phyloP scores from a whole-genome alignment of 495 filamentous ascomycete genomes.

The Lophiostoma macrostomum region DNA sequence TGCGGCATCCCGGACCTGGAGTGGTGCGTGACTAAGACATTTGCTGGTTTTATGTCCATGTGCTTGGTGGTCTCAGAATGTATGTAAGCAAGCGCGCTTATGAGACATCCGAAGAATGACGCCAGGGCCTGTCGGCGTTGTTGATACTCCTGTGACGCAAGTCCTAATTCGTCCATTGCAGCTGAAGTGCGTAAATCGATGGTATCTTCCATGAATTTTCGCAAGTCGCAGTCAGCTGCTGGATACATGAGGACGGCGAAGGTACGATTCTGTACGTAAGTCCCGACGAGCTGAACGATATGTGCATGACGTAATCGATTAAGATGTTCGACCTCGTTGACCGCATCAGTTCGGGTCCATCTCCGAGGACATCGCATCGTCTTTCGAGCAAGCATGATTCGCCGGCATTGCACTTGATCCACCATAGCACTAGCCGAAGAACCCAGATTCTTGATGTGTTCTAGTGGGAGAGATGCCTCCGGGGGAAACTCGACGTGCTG shows the following conservation, averaged over 20 bases:
- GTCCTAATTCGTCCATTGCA: neutral
- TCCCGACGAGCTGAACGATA: slow-evolving; percentile 24
- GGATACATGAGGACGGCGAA: slow-evolving; percentile 26
- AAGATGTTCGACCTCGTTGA: slow-evolving; percentile 23
- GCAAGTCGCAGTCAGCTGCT: slow-evolving; percentile 13
- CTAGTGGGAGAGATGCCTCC: neutral
- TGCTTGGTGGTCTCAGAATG: slow-evolving; percentile 17
- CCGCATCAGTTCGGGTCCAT: neutral
- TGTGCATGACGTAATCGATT: slow-evolving; percentile 19
- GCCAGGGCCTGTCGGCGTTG: neutral
- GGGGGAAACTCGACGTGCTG: slow-evolving; percentile 2
- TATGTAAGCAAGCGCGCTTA: slow-evolving; percentile 7
- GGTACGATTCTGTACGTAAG: slow-evolving; percentile 1
- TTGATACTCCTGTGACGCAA: too few relatives aligned
- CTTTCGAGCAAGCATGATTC: slow-evolving; percentile 23
- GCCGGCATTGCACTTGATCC: slow-evolving; percentile 19
- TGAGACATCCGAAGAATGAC: slow-evolving; percentile 6
- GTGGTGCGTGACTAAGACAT: slow-evolving; percentile 15
- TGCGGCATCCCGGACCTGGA: too few relatives aligned
- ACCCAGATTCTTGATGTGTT: neutral
- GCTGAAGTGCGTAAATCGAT: too few relatives aligned
- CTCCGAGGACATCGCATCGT: slow-evolving; percentile 11
- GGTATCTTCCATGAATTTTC: slow-evolving; percentile 12
- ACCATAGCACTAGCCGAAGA: slow-evolving; percentile 1
- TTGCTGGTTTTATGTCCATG: slow-evolving; percentile 28